Evolutionary conservation across 2,329 filamentous ascomycete species (phyloP).

Genomic region (Epichloe coenophiala): DNA sequence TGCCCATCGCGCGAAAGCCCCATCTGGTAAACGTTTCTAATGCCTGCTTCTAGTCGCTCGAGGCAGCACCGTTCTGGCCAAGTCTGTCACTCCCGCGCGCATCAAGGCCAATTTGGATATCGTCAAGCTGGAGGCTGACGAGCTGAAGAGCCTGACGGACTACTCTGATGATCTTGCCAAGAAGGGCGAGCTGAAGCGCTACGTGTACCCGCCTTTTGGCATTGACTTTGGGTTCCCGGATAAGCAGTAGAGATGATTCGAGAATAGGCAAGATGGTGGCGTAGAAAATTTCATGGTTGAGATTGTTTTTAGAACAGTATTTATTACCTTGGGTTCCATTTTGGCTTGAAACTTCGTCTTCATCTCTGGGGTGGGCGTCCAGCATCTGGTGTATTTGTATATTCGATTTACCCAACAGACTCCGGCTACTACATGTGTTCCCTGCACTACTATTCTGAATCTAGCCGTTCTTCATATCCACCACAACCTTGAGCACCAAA

Average conservation of each 20-base stretch:
- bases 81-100: conserved; percentile 54
- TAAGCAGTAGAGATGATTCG: conserved; percentile 25
- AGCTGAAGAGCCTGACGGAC: conserved; percentile 43
- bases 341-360: no score
- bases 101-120: conserved; percentile 59
- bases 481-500: conserved; percentile 62
- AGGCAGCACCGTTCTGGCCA: conserved; percentile 58
- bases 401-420: background rate
- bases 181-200: conserved; percentile 42
- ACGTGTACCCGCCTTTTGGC: conserved; percentile 56
- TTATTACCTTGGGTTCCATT: no score
- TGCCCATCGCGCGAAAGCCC: no score
- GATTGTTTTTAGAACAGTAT: background rate
- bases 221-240: conserved; percentile 62
- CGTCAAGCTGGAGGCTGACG: conserved; percentile 49
- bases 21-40: no score
- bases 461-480: conserved; percentile 21
- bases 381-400: background rate
- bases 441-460: background rate
- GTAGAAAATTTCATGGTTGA: background rate
- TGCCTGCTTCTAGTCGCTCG: conserved; percentile 40
- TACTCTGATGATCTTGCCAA: conserved; percentile 37
- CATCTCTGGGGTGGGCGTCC: background rate
- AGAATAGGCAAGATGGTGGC: background rate
- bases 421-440: background rate